These are phyloP conservation scores for Aspergillus novoparasiticus DNA, from an alignment of 2,329 filamentous ascomycete species.

Conservation along the genomic window DNA sequence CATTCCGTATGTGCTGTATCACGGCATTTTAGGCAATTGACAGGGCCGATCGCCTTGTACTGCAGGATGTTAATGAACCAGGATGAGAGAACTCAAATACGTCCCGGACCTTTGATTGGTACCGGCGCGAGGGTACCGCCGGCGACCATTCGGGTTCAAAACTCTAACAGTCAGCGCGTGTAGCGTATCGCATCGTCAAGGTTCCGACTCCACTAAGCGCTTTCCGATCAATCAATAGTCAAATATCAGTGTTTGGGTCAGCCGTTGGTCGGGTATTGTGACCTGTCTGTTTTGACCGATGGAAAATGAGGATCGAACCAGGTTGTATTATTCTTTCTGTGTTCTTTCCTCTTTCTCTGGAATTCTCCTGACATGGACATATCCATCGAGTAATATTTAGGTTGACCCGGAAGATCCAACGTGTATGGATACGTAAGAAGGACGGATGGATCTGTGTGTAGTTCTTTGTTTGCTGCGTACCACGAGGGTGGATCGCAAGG, in stretches of 20 bases:
- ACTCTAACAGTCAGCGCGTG: conserved; percentile 19
- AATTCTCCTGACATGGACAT: not conserved
- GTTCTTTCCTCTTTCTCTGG: conserved; percentile 5
- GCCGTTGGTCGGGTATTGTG: conserved; percentile 9
- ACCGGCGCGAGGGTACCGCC: conserved; percentile 15
- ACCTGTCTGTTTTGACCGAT: conserved; percentile 4
- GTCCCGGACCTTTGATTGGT: conserved; percentile 32
- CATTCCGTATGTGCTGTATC: too few relatives aligned
- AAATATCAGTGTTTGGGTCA: not conserved
- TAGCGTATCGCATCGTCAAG: conserved; percentile 28
- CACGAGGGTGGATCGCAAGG: conserved; percentile 27
- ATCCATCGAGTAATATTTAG: not conserved
- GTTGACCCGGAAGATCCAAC: not conserved
- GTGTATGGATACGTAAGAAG: conserved; percentile 3
- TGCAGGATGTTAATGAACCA: conserved; percentile 16
- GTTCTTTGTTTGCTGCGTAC: conserved; percentile 16
- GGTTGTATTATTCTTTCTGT: not conserved
- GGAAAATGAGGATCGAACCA: not conserved
- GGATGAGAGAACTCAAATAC: conserved; percentile 39
- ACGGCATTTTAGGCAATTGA: conserved; percentile 19
- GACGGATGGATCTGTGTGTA: not conserved
- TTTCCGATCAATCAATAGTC: conserved; percentile 22
- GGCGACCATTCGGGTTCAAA: conserved; percentile 17
- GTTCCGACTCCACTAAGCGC: conserved; percentile 16
- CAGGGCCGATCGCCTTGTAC: conserved; percentile 30